phyloP scores from a whole-genome alignment of 257 asterid genomes.

The Oldenlandia corymbosa region DNA sequence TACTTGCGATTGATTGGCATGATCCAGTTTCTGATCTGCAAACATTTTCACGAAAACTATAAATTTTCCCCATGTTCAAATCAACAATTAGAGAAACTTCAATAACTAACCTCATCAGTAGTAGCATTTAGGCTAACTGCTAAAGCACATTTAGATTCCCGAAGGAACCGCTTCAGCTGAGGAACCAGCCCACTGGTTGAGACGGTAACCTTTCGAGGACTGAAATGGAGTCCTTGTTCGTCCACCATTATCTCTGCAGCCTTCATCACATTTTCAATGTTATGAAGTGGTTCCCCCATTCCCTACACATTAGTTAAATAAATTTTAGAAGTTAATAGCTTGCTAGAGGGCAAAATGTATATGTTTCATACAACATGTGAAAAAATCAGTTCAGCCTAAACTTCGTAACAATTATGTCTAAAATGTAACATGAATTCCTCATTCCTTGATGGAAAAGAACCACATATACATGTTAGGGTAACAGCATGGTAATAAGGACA shows the following conservation, averaged over 20 bases:
- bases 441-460: neutral
- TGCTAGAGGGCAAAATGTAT: neutral
- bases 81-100: neutral
- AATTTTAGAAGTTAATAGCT: too few relatives aligned
- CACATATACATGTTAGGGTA: neutral
- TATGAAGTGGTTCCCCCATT: slow-evolving; percentile 98
- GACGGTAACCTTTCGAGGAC: slow-evolving; percentile 92
- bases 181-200: slow-evolving; percentile 98
- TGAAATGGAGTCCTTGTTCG: slow-evolving; percentile 92
- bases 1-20: slow-evolving; percentile 98
- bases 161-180: slow-evolving; percentile 73
- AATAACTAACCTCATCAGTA: slow-evolving; percentile 71
- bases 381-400: too few relatives aligned
- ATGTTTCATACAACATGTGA: too few relatives aligned
- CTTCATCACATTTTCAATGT: slow-evolving; percentile 76
- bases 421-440: neutral
- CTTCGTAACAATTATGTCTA: neutral
- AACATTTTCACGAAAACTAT: neutral
- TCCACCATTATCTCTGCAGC: slow-evolving; percentile 92
- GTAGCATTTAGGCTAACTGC: slow-evolving; percentile 99
- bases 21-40: slow-evolving; percentile 94
- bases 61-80: neutral
- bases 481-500: too few relatives aligned
- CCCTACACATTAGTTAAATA: slow-evolving; percentile 51
- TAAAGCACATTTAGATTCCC: slow-evolving; percentile 76